phyloP scores from a whole-genome alignment of 2,329 filamentous ascomycete species.

The Pseudocercospora musae region DNA sequence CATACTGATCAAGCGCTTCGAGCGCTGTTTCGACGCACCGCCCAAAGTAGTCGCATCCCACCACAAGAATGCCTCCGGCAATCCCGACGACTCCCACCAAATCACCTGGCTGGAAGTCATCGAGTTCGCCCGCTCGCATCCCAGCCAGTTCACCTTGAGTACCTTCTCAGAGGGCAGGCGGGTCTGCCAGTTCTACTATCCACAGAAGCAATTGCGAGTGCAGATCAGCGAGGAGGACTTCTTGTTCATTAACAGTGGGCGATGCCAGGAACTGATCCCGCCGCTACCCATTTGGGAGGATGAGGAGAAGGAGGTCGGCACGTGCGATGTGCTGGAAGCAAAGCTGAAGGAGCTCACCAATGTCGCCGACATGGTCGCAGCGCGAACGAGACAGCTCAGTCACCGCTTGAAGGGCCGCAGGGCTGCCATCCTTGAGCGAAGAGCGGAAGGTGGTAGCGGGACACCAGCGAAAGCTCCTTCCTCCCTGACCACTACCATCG shows the following conservation, averaged over 20 bases:
- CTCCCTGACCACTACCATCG: slow-evolving; percentile 32
- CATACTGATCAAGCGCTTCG: slow-evolving; percentile 79
- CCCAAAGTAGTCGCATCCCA: slow-evolving; percentile 64
- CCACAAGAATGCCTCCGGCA: slow-evolving; percentile 36
- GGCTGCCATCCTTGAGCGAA: slow-evolving; percentile 66
- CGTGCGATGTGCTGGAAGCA: slow-evolving; percentile 77
- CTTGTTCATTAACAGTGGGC: slow-evolving; percentile 76
- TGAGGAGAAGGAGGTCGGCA: slow-evolving; percentile 79
- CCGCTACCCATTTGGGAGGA: slow-evolving; percentile 80
- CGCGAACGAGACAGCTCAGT: slow-evolving; percentile 72
- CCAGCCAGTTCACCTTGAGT: slow-evolving; percentile 71
- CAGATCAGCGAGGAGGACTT: slow-evolving; percentile 88
- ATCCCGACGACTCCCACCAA: slow-evolving; percentile 39
- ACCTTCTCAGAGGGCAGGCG: slow-evolving; percentile 65
- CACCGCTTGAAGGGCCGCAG: slow-evolving; percentile 74
- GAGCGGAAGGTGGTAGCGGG: slow-evolving; percentile 43
- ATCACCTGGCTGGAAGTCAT: slow-evolving; percentile 85
- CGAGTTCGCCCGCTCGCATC: slow-evolving; percentile 76
- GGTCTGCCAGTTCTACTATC: slow-evolving; percentile 70
- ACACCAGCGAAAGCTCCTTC: slow-evolving; percentile 36
- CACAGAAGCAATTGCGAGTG: slow-evolving; percentile 71
- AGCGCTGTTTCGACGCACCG: slow-evolving; percentile 78
- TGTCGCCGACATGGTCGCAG: slow-evolving; percentile 69
- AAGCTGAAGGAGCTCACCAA: slow-evolving; percentile 74
- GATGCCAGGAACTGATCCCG: slow-evolving; percentile 76